Evolutionary conservation across 1,139 yeast genomes (phyloP).

Genomic region (Debaryomyces sp.): DNA sequence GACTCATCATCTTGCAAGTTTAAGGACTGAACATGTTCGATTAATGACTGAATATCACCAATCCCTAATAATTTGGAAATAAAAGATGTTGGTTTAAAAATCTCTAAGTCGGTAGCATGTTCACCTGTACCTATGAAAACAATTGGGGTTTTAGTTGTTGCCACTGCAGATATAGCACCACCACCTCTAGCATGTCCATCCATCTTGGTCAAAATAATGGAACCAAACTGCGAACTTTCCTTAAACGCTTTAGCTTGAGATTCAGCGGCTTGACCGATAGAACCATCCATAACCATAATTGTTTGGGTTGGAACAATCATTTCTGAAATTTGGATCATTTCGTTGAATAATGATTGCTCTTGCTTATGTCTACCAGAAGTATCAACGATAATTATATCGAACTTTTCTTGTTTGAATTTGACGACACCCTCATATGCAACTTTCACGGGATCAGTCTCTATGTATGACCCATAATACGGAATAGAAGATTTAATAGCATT

Average conservation of each 20-base stretch:
- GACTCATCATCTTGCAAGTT: constrained; percentile 69
- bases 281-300: constrained; percentile 95
- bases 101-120: constrained; percentile 90
- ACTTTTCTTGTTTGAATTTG: constrained; percentile 86
- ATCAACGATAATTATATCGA: constrained; percentile 93
- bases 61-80: constrained; percentile 89
- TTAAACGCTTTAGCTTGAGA: constrained; percentile 93
- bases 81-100: constrained; percentile 87
- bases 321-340: constrained; percentile 90
- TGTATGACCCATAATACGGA: constrained; percentile 93
- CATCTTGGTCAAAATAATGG: constrained; percentile 93
- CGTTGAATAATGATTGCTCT: constrained; percentile 87
- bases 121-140: constrained; percentile 98
- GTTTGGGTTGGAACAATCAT: constrained; percentile 91
- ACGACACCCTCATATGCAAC: constrained; percentile 92
- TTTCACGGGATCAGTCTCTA: constrained; percentile 93
- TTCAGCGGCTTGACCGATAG: constrained; percentile 98
- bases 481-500: constrained; percentile 94
- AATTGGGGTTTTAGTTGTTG: constrained; percentile 96
- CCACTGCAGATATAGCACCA: constrained; percentile 98
- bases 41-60: constrained; percentile 91
- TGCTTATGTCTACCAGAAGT: constrained; percentile 98
- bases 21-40: constrained; percentile 90
- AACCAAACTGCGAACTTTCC: constrained; percentile 90
- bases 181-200: constrained; percentile 99